Evolutionary conservation across 148 eudicot species (phyloP).

Genomic region (Cornus suecica): DNA sequence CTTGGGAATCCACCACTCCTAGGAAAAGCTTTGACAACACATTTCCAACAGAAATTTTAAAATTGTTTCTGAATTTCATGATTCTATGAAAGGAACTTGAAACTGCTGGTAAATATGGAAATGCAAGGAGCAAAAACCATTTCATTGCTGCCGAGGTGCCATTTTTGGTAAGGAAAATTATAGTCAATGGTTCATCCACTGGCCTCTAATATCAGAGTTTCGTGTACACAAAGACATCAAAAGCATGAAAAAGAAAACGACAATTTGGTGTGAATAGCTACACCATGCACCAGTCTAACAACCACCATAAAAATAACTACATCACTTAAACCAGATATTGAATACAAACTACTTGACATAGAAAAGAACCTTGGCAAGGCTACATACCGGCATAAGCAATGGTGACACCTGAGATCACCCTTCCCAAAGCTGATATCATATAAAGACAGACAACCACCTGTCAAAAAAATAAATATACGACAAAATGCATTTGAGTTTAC

Average conservation of each 20-base stretch:
- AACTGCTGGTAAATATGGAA: not conserved
- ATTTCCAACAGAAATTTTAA: not conserved
- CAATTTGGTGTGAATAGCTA: not conserved
- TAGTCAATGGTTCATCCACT: not conserved
- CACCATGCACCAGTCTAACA: not conserved
- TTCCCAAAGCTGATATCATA: slow-evolving; percentile 77
- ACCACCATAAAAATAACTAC: not conserved
- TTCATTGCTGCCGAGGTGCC: not conserved
- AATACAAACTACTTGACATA: not conserved
- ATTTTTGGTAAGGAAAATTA: not conserved
- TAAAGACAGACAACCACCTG: slow-evolving; percentile 80
- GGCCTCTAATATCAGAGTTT: not conserved
- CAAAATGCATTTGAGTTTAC: not conserved
- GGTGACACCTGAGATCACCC: slow-evolving; percentile 75
- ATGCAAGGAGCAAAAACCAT: not conserved
- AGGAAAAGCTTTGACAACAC: not conserved
- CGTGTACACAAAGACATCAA: not conserved
- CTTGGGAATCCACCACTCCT: not conserved
- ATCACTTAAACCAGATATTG: not conserved
- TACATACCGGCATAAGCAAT: slow-evolving; percentile 81
- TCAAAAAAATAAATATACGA: slow-evolving; percentile 1
- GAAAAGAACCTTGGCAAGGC: not conserved
- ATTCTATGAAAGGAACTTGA: not conserved
- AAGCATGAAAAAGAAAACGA: not conserved
- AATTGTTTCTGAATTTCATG: not conserved